These are phyloP conservation scores for Rhizopogon rudus DNA, from an alignment of 768 basidiomycete species.

Conservation along the genomic window DNA sequence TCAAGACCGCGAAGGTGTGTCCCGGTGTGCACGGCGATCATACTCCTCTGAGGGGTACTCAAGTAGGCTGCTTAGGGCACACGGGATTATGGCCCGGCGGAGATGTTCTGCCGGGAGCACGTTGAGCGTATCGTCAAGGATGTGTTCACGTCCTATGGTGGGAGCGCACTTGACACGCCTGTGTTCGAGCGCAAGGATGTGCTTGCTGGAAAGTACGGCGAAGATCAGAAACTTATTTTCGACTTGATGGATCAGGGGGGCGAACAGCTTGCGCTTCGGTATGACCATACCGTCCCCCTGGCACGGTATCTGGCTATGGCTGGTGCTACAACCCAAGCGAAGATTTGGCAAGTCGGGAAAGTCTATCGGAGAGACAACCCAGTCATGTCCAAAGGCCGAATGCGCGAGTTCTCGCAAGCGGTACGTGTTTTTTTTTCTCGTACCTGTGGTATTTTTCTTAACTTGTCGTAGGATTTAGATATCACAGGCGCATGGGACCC, in stretches of 20 bases:
- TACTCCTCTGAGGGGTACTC: slow-evolving; percentile 12
- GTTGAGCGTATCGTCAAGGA: slow-evolving; percentile 87
- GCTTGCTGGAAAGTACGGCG: slow-evolving; percentile 94
- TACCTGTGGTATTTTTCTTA: background rate
- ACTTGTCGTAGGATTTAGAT: slow-evolving; percentile 75
- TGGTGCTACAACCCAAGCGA: slow-evolving; percentile 73
- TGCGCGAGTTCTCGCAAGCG: slow-evolving; percentile 98
- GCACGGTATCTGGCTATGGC: slow-evolving; percentile 95
- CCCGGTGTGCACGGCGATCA: background rate
- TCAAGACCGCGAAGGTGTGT: slow-evolving; percentile 93
- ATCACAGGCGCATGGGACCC: slow-evolving; percentile 89
- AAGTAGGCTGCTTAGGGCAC: slow-evolving; percentile 62
- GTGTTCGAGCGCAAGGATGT: slow-evolving; percentile 98
- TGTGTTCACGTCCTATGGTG: slow-evolving; percentile 86
- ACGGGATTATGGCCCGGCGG: slow-evolving; percentile 86
- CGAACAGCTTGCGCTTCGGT: slow-evolving; percentile 89
- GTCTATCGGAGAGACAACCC: slow-evolving; percentile 96
- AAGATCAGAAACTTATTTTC: slow-evolving; percentile 96
- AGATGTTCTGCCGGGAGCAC: slow-evolving; percentile 89
- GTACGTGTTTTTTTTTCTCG: slow-evolving; percentile 36
- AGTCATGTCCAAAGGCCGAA: slow-evolving; percentile 95
- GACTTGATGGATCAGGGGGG: slow-evolving; percentile 98
- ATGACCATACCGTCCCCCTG: slow-evolving; percentile 96
- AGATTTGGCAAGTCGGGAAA: slow-evolving; percentile 98
- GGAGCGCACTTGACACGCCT: slow-evolving; percentile 91